Percentiles rank a stretch among this genome's conserved stretches.
Evolutionary conservation across 75 land plant species (phyloP).

Genomic region (Pinus tabuliformis): DNA sequence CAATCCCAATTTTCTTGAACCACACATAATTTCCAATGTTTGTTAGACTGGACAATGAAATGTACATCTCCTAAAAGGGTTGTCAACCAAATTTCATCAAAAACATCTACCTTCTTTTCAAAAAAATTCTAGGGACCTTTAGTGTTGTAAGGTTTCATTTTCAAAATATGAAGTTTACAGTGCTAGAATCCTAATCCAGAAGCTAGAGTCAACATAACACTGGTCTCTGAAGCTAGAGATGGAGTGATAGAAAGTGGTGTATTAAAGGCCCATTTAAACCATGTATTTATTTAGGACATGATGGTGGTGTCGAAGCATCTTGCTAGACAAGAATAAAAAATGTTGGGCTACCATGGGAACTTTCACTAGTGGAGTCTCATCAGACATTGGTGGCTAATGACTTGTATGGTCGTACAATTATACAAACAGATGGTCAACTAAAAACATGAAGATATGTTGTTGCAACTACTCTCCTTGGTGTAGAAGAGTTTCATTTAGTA

Average conservation of each 20-base stretch:
- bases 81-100: not conserved
- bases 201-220: conserved; percentile 94
- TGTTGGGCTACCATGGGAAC: conserved; percentile 99
- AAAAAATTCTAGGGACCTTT: no score
- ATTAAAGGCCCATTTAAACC: conserved; percentile 98
- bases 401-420: conserved; percentile 84
- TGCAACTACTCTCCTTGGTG: conserved; percentile 92
- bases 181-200: conserved; percentile 92
- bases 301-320: conserved; percentile 99
- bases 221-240: conserved; percentile 98
- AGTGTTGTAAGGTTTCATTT: no score
- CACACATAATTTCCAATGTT: not conserved
- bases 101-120: no score
- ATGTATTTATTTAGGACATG: conserved; percentile 98
- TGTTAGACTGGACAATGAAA: not conserved
- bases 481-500: conserved; percentile 97
- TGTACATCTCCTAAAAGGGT: not conserved
- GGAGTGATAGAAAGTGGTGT: conserved; percentile 99
- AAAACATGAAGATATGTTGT: conserved; percentile 95
- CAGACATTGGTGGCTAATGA: conserved; percentile 97
- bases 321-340: conserved; percentile 98
- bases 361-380: conserved; percentile 94
- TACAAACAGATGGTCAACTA: conserved; percentile 96
- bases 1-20: not conserved
- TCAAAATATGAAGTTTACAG: not conserved